Conservation (phyloP, 805 yeast genomes). For the Kuraishia floccosa region DNA sequence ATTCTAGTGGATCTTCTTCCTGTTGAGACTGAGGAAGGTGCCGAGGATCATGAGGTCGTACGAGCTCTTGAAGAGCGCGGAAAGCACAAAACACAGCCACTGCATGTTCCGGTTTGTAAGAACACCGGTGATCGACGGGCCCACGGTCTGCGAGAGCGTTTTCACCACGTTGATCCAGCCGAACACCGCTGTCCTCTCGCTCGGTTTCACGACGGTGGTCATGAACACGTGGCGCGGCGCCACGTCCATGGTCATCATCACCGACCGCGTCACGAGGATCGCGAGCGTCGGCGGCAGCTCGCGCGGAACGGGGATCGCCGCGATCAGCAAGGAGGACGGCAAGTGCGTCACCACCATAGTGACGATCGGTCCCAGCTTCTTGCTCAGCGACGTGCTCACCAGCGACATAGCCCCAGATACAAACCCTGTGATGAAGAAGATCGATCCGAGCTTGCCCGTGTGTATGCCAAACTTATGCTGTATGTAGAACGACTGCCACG, state of each 20-base stretch:
- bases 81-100: slow-evolving; percentile 31
- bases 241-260: slow-evolving; percentile 33
- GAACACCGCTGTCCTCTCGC: slow-evolving; percentile 29
- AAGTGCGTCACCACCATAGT: slow-evolving; percentile 34
- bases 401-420: slow-evolving; percentile 26
- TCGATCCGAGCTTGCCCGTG: slow-evolving; percentile 24
- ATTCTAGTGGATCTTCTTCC: no score
- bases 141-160: slow-evolving; percentile 27
- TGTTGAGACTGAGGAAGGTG: no score
- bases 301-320: slow-evolving; percentile 25
- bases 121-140: slow-evolving; percentile 30
- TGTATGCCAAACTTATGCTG: slow-evolving; percentile 22
- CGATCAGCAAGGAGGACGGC: slow-evolving; percentile 27
- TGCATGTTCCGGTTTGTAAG: slow-evolving; percentile 23
- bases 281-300: slow-evolving; percentile 19
- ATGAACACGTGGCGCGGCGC: slow-evolving; percentile 37
- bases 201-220: slow-evolving; percentile 26
- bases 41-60: no score
- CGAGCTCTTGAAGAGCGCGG: no score
- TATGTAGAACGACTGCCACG: slow-evolving; percentile 35
- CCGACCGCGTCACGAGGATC: slow-evolving; percentile 21
- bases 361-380: slow-evolving; percentile 29
- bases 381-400: slow-evolving; percentile 28
- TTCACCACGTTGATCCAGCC: slow-evolving; percentile 32
- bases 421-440: slow-evolving; percentile 26